These are phyloP conservation scores for Fremontodendron californicum DNA, from an alignment of 345 rosid genomes.

Conservation along the genomic window DNA sequence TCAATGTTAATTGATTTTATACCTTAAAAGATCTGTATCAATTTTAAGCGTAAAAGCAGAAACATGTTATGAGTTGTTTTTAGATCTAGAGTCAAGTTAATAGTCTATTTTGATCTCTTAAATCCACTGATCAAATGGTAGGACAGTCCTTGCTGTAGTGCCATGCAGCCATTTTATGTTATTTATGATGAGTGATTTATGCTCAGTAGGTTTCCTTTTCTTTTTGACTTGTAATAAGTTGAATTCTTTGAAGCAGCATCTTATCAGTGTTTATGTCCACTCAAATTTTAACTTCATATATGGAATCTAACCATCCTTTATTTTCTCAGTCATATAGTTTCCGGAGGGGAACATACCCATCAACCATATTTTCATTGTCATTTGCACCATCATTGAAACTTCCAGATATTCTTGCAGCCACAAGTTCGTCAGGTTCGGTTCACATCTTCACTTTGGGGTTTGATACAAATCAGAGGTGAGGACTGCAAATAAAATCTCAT, in stretches of 20 bases:
- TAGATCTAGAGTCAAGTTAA: not conserved
- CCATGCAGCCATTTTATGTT: not conserved
- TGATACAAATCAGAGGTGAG: constrained; percentile 70
- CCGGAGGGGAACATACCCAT: constrained; percentile 80
- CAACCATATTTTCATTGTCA: constrained; percentile 86
- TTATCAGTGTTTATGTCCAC: not conserved
- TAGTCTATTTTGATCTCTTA: not conserved
- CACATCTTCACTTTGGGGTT: constrained; percentile 65
- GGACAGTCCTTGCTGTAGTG: not conserved
- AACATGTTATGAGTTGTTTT: not conserved
- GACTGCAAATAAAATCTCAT: not conserved
- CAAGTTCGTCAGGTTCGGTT: constrained; percentile 82
- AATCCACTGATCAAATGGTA: not conserved
- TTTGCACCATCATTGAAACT: constrained; percentile 66
- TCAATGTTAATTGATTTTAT: not conserved
- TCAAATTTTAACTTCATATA: not conserved
- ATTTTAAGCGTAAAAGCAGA: not conserved
- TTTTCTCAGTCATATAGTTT: constrained; percentile 68
- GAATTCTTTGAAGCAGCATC: not conserved
- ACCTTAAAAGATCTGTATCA: not conserved
- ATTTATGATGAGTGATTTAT: not conserved
- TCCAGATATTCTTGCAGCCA: constrained; percentile 77
- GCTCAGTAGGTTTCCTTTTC: not conserved
- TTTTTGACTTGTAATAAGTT: not conserved
- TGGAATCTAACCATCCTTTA: constrained; percentile 18